Percentiles rank a stretch among this genome's conserved stretches.
Conservation (phyloP, 495 filamentous ascomycete genomes). For the Penicillium soppii region DNA sequence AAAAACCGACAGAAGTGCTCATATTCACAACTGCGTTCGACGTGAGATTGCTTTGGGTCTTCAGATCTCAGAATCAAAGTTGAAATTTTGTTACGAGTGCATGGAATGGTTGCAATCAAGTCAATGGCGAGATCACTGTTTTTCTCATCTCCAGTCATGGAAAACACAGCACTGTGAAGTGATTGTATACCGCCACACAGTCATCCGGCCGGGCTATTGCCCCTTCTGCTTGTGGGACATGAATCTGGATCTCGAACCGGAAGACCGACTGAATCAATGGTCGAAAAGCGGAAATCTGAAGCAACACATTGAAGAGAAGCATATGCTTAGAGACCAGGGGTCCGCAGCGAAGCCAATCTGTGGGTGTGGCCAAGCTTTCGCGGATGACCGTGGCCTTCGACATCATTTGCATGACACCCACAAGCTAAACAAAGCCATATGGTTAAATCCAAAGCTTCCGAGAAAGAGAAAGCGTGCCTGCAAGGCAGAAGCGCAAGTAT, state of each 20-base stretch:
- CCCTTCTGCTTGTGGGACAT: conserved; percentile 10
- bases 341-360: conserved; percentile 4
- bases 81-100: conserved; percentile 22
- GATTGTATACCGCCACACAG: conserved; percentile 16
- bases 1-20: conserved; percentile 17
- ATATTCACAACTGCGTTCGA: conserved; percentile 17
- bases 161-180: conserved; percentile 18
- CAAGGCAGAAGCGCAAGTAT: conserved; percentile 10
- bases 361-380: conserved; percentile 13
- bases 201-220: conserved; percentile 5
- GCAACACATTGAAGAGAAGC: conserved; percentile 19
- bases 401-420: conserved; percentile 16
- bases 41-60: conserved; percentile 8
- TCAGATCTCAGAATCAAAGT: conserved; percentile 7
- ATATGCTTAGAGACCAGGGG: conserved; percentile 3
- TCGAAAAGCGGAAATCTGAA: conserved; percentile 16
- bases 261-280: conserved; percentile 17
- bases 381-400: conserved; percentile 13
- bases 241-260: conserved; percentile 2
- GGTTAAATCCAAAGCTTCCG: conserved; percentile 9
- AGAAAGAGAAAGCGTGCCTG: conserved; percentile 15
- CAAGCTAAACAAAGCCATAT: conserved; percentile 19
- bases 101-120: conserved; percentile 13
- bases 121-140: conserved; percentile 13
- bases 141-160: conserved; percentile 14